Percentiles rank a stretch among this genome's conserved stretches.
phyloP scores from a whole-genome alignment of 768 basidiomycete genomes.

The Jaapia argillacea region DNA sequence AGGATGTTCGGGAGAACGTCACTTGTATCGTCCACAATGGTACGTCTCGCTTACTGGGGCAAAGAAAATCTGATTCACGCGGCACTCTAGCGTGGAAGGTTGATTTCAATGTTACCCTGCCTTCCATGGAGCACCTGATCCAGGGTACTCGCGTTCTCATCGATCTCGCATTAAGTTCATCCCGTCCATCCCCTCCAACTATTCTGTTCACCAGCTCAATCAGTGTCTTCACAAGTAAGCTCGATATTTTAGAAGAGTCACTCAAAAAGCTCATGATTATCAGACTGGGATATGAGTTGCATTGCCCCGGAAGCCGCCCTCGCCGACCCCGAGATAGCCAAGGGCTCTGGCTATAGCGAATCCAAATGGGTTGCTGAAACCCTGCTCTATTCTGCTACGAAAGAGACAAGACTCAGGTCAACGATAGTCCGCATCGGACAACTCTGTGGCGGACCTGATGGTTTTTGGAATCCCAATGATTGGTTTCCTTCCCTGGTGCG shows the following conservation, averaged over 20 bases:
- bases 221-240: slow-evolving; percentile 7
- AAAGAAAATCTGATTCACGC: slow-evolving; percentile 1
- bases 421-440: slow-evolving; percentile 34
- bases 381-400: slow-evolving; percentile 21
- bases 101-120: slow-evolving; percentile 11
- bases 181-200: slow-evolving; percentile 4
- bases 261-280: no score
- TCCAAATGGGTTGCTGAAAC: slow-evolving; percentile 29
- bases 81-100: slow-evolving; percentile 9
- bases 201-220: slow-evolving; percentile 13
- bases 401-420: slow-evolving; percentile 17
- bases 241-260: no score
- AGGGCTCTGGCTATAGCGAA: slow-evolving; percentile 27
- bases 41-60: slow-evolving; percentile 2
- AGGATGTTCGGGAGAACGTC: slow-evolving; percentile 8
- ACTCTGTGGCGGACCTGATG: slow-evolving; percentile 27
- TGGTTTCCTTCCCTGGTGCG: slow-evolving; percentile 33
- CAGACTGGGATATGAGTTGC: no score
- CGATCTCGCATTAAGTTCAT: slow-evolving; percentile 10
- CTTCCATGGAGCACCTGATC: slow-evolving; percentile 8
- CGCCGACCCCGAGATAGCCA: slow-evolving; percentile 14
- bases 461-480: slow-evolving; percentile 31
- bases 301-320: not conserved
- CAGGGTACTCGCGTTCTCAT: slow-evolving; percentile 8
- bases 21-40: slow-evolving; percentile 17